Percentiles rank a stretch among this genome's conserved stretches.
Conservation (phyloP, 1,284 basidiomycete genomes). For the Ganoderma leucocontextum region DNA sequence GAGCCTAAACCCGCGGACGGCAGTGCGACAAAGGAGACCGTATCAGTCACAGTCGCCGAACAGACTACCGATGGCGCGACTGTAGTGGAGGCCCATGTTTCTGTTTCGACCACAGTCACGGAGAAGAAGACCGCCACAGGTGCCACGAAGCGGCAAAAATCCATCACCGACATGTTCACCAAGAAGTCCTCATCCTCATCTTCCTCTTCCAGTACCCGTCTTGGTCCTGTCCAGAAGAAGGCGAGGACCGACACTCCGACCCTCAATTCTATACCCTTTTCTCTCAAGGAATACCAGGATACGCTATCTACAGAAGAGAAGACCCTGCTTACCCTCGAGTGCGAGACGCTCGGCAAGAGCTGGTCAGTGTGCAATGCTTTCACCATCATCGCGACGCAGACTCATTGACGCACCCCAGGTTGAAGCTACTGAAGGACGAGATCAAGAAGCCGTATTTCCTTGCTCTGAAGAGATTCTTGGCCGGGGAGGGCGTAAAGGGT, state of each 20-base stretch:
- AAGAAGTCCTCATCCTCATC: slow-evolving; percentile 27
- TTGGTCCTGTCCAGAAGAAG: slow-evolving; percentile 40
- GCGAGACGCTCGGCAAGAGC: slow-evolving; percentile 74
- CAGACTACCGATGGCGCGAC: slow-evolving; percentile 14
- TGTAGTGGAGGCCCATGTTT: slow-evolving; percentile 19
- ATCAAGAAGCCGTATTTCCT: slow-evolving; percentile 81
- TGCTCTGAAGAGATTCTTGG: slow-evolving; percentile 72
- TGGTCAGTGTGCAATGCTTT: slow-evolving; percentile 59
- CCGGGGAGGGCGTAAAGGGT: slow-evolving; percentile 70
- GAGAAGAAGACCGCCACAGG: slow-evolving; percentile 36
- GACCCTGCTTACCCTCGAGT: slow-evolving; percentile 69
- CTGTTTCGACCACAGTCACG: slow-evolving; percentile 10
- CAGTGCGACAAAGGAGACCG: slow-evolving; percentile 24
- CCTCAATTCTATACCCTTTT: slow-evolving; percentile 77
- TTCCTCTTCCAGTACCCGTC: slow-evolving; percentile 10
- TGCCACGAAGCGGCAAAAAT: slow-evolving; percentile 67
- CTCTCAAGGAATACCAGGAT: slow-evolving; percentile 60
- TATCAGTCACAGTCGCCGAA: slow-evolving; percentile 17
- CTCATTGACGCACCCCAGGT: slow-evolving; percentile 50
- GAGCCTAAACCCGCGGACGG: slow-evolving; percentile 36
- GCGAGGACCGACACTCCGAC: slow-evolving; percentile 42
- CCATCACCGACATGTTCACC: slow-evolving; percentile 69
- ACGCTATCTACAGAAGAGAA: slow-evolving; percentile 66
- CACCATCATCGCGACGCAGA: not conserved
- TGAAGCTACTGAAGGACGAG: slow-evolving; percentile 77